Base-by-base conservation (phyloP, 345 rosid species). In the Euphorbia pulcherrima region DNA sequence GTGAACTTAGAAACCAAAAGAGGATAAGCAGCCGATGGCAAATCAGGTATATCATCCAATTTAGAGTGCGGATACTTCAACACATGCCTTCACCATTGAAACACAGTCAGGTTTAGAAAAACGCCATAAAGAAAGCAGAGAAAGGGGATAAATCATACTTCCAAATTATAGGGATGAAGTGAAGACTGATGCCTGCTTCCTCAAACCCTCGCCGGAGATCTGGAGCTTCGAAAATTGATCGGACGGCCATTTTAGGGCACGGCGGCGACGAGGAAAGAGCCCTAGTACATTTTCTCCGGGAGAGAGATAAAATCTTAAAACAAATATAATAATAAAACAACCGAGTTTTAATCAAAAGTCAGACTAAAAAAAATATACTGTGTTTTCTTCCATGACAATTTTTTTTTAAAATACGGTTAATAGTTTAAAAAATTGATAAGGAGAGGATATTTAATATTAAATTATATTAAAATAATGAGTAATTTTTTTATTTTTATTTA, bases 1-100 rank as follows among this genome's bases (percentile, higher is more conserved):
- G 82, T 85, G 88, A 94, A 94, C 77, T 89, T 91, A 1, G 92
- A 78, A 17, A 73, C 84, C n/a, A 94, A 89, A 16, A 91, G 74
- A 18, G 81, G 44, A 77, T 94, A 91, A 9, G 92, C 91, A 16
- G 89, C 76, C 0, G 95, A 67, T 10, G 96, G 97, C 79, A 94
- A 51, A 60, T 81, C 76, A 5, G 91, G 97, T 37, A 94, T 82
- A 62, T 91, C 79, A 2, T 77, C 84, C 90, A 93, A 87, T 37
- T 83, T 88, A 68, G 95, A 87, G 60, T 83, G 80, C 64, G 97
- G 97, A 79, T 89, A 89, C 72, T 83, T 89, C 26, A 87, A 65
- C 75, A 84, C 95, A 61, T 74, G 60, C 79, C 90, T 88, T 68
- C 35, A 48, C 13, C 27, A 60, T 18, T 73, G 28, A 70, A 59